A percentile compares a stretch with the other conserved stretches of the same genome.
phyloP scores from a whole-genome alignment of 1,139 yeast species.

The Pneumocystis wakefieldiae region DNA sequence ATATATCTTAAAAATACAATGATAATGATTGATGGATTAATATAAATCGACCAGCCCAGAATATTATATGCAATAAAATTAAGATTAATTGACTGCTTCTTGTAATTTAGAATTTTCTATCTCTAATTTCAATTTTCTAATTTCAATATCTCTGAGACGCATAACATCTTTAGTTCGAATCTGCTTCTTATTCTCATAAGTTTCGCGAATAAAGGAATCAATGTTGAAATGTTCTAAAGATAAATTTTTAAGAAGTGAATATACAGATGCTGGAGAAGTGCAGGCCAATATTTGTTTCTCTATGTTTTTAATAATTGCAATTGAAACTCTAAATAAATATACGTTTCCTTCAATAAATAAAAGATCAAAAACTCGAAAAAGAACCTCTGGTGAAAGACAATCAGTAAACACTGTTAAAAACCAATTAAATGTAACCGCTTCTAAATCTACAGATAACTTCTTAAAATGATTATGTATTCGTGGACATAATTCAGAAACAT shows the following conservation, averaged over 20 bases:
- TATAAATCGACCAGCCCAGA: background rate
- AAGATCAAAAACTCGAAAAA: conserved; percentile 8
- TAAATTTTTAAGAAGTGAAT: conserved; percentile 32
- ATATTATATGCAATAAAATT: background rate
- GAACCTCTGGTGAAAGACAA: conserved; percentile 34
- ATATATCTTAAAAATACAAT: no score
- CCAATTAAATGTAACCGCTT: conserved; percentile 44
- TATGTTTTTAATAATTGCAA: conserved; percentile 32
- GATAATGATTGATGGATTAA: background rate
- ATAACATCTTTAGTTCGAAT: background rate
- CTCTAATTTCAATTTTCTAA: background rate
- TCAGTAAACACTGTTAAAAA: conserved; percentile 43
- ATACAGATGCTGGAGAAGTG: conserved; percentile 29
- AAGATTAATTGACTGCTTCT: background rate
- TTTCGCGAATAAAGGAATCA: background rate
- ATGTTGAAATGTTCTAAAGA: conserved; percentile 14
- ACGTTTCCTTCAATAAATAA: conserved; percentile 10
- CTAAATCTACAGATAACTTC: conserved; percentile 32
- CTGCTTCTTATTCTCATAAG: background rate
- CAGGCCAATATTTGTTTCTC: conserved; percentile 26
- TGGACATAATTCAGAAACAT: conserved; percentile 27
- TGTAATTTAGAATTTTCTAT: background rate
- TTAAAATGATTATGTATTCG: conserved; percentile 28
- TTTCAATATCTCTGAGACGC: background rate
- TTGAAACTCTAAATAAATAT: conserved; percentile 26